Percentiles rank a stretch among this genome's conserved stretches.
Evolutionary conservation across 2,329 filamentous ascomycete species (phyloP).

Genomic region (Ophiostoma ips): DNA sequence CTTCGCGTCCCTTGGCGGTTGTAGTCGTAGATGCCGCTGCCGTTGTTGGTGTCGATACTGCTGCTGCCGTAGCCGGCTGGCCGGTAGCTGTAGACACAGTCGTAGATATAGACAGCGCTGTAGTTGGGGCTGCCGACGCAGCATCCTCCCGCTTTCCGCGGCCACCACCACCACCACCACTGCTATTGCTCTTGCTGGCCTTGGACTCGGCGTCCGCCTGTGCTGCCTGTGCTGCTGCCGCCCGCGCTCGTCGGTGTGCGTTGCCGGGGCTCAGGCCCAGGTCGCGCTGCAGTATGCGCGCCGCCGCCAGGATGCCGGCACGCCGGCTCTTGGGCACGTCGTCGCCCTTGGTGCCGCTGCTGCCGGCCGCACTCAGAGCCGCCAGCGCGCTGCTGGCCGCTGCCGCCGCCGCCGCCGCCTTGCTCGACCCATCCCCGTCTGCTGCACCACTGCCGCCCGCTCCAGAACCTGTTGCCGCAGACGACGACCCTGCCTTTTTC

Average conservation of each 20-base stretch:
- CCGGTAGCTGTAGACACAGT: not conserved
- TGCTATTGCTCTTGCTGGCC: not conserved
- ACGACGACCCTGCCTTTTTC: conserved; percentile 40
- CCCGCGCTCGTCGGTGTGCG: conserved; percentile 44
- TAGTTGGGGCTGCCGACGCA: not conserved
- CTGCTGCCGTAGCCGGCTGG: not conserved
- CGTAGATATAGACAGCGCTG: not conserved
- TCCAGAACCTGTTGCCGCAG: conserved; percentile 34
- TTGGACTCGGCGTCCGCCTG: conserved; percentile 26
- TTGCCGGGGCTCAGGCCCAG: conserved; percentile 50
- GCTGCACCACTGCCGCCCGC: not conserved
- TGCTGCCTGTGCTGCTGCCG: conserved; percentile 2
- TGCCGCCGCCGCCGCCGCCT: conserved; percentile 30
- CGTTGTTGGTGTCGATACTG: not conserved
- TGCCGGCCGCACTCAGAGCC: conserved; percentile 20
- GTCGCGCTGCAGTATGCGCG: conserved; percentile 51
- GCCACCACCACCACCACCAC: not conserved
- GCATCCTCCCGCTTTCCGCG: not conserved
- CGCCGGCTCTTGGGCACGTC: conserved; percentile 40
- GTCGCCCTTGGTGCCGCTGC: conserved; percentile 15
- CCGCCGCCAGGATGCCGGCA: conserved; percentile 48
- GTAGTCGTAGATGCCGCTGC: not conserved
- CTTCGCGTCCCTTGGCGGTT: conserved; percentile 5
- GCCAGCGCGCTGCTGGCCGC: conserved; percentile 37
- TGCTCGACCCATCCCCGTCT: conserved; percentile 14